These are phyloP conservation scores for Geosmithia morbida DNA, from an alignment of 2,329 filamentous ascomycete species.

Conservation along the genomic window DNA sequence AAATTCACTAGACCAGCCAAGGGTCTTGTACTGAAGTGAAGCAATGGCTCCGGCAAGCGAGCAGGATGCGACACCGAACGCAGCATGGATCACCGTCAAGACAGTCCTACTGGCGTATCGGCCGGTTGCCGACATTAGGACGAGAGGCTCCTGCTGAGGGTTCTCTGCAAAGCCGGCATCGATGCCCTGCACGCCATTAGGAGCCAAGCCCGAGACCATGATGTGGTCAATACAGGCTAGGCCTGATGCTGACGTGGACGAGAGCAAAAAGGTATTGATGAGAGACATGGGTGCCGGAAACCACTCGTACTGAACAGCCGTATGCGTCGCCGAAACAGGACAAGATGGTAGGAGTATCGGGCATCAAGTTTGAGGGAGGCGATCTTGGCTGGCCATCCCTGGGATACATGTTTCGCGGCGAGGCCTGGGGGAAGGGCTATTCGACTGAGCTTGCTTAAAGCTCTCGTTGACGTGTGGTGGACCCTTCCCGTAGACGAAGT, in stretches of 20 bases:
- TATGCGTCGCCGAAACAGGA: slow-evolving; percentile 30
- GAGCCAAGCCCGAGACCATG: slow-evolving; percentile 48
- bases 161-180: slow-evolving; percentile 33
- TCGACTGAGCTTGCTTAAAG: slow-evolving; percentile 40
- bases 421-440: slow-evolving; percentile 40
- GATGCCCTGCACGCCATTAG: slow-evolving; percentile 34
- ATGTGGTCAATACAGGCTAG: slow-evolving; percentile 30
- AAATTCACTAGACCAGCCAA: too few species aligned
- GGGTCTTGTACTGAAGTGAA: background rate
- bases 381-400: slow-evolving; percentile 39
- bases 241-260: slow-evolving; percentile 26
- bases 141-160: slow-evolving; percentile 41
- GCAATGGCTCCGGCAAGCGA: slow-evolving; percentile 3
- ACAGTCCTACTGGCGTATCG: slow-evolving; percentile 33
- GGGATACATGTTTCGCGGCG: slow-evolving; percentile 40
- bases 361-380: slow-evolving; percentile 20
- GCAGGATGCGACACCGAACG: slow-evolving; percentile 4
- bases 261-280: slow-evolving; percentile 24
- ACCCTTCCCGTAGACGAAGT: slow-evolving; percentile 28
- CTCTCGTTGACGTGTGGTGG: slow-evolving; percentile 31
- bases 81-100: slow-evolving; percentile 25
- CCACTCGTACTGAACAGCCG: slow-evolving; percentile 34
- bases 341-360: slow-evolving; percentile 37
- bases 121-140: slow-evolving; percentile 24
- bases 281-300: slow-evolving; percentile 33